phyloP scores from a whole-genome alignment of 2,329 filamentous ascomycete genomes.

The Emmonsia crescens region DNA sequence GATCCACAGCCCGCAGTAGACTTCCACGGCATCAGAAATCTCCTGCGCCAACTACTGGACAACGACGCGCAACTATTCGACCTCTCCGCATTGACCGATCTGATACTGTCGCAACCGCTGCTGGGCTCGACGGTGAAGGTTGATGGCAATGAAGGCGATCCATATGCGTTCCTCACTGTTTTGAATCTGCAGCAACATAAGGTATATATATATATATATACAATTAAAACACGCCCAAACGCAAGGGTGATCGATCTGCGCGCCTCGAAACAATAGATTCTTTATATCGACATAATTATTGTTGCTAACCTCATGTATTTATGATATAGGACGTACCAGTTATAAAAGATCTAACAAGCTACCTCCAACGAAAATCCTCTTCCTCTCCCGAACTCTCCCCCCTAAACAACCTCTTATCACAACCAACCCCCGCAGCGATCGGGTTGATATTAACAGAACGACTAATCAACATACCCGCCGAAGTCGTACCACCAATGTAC shows the following conservation, averaged over 20 bases:
- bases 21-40: conserved; percentile 86
- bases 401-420: conserved; percentile 48
- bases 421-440: conserved; percentile 46
- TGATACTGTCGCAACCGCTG: conserved; percentile 75
- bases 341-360: conserved; percentile 59
- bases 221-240: not conserved
- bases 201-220: conserved; percentile 24
- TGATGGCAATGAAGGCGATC: conserved; percentile 85
- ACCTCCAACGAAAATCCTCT: conserved; percentile 50
- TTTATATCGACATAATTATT: not conserved
- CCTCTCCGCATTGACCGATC: conserved; percentile 71
- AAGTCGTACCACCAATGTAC: conserved; percentile 90
- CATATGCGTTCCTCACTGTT: conserved; percentile 84
- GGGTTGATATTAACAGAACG: conserved; percentile 86
- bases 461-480: conserved; percentile 91
- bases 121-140: conserved; percentile 94
- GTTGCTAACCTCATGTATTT: not conserved
- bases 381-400: conserved; percentile 45
- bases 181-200: conserved; percentile 71
- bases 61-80: conserved; percentile 77
- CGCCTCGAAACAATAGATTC: not conserved
- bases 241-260: not conserved
- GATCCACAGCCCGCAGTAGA: conserved; percentile 82
- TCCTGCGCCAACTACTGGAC: conserved; percentile 86
- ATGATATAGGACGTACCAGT: conserved; percentile 52